Evolutionary conservation across 2,329 filamentous ascomycete genomes (phyloP).

Genomic region (Amauroascus niger): DNA sequence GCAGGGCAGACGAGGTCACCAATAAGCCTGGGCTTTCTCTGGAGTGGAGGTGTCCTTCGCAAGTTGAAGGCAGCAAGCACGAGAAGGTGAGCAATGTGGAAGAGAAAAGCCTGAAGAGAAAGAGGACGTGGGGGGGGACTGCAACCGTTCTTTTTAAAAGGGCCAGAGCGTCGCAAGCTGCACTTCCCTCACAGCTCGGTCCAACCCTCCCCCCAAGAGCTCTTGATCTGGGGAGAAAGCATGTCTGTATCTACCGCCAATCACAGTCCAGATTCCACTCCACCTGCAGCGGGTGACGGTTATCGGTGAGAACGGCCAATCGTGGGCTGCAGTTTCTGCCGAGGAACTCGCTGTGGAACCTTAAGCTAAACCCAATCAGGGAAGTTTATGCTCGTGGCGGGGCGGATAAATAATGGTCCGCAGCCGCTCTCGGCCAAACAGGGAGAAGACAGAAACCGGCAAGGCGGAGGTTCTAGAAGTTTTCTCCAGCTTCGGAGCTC

Average conservation of each 20-base stretch:
- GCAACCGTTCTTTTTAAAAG: background rate
- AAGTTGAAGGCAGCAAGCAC: background rate
- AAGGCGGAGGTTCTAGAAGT: no score
- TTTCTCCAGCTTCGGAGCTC: background rate
- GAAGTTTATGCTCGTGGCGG: background rate
- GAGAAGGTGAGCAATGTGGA: background rate
- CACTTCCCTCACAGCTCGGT: background rate
- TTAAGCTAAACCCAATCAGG: conserved; percentile 1
- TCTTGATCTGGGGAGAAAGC: conserved; percentile 3
- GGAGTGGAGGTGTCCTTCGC: background rate
- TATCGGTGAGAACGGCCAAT: conserved; percentile 6
- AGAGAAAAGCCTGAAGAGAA: background rate
- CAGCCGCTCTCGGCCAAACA: background rate
- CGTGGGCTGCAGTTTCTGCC: background rate
- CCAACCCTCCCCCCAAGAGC: no score
- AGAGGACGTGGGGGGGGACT: background rate
- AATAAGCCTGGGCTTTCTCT: background rate
- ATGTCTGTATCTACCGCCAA: conserved; percentile 4
- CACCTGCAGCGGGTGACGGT: background rate
- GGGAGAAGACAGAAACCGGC: no score
- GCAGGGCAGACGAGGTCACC: background rate
- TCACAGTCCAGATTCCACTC: background rate
- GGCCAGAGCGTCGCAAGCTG: background rate
- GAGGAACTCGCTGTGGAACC: background rate
- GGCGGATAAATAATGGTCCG: conserved; percentile 2